These are phyloP conservation scores for Vitis rotundifolia DNA, from an alignment of 164 flowering plant genomes.

Conservation along the genomic window DNA sequence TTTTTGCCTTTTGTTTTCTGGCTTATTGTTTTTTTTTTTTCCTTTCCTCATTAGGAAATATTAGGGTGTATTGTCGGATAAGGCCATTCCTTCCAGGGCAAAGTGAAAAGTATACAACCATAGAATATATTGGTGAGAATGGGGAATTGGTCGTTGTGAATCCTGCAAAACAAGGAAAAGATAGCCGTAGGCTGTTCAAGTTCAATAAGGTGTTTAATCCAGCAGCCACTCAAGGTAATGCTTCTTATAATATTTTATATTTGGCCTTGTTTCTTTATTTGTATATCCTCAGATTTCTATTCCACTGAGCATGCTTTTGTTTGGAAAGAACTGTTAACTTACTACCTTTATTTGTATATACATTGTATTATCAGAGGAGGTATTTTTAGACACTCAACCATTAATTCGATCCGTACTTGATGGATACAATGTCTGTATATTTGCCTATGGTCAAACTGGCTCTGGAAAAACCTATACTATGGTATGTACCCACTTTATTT, in stretches of 20 bases:
- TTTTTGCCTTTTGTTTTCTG: neutral
- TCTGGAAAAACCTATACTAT: slow-evolving; percentile 72
- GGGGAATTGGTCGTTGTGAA: slow-evolving; percentile 59
- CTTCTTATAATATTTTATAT: neutral
- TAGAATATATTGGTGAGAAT: slow-evolving; percentile 63
- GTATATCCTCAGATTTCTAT: slow-evolving; percentile 2
- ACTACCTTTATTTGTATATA: neutral
- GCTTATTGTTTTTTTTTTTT: neutral
- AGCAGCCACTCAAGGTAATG: slow-evolving; percentile 59
- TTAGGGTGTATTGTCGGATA: slow-evolving; percentile 68
- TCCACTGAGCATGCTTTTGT: too few species aligned
- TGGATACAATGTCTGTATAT: slow-evolving; percentile 72
- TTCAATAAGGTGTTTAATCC: slow-evolving; percentile 67
- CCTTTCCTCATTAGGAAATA: slow-evolving; percentile 44
- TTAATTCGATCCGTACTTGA: slow-evolving; percentile 64
- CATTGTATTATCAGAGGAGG: slow-evolving; percentile 43
- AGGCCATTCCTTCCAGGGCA: slow-evolving; percentile 66
- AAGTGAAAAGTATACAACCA: slow-evolving; percentile 45
- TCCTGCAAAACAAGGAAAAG: slow-evolving; percentile 64
- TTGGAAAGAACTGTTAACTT: too few species aligned
- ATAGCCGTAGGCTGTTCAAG: slow-evolving; percentile 48
- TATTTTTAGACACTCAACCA: slow-evolving; percentile 64
- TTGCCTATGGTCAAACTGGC: slow-evolving; percentile 81
- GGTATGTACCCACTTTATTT: slow-evolving; percentile 29
- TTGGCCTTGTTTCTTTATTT: neutral